Evolutionary conservation across 1,139 yeast species (phyloP).

Genomic region (Arxiozyma telluris): DNA sequence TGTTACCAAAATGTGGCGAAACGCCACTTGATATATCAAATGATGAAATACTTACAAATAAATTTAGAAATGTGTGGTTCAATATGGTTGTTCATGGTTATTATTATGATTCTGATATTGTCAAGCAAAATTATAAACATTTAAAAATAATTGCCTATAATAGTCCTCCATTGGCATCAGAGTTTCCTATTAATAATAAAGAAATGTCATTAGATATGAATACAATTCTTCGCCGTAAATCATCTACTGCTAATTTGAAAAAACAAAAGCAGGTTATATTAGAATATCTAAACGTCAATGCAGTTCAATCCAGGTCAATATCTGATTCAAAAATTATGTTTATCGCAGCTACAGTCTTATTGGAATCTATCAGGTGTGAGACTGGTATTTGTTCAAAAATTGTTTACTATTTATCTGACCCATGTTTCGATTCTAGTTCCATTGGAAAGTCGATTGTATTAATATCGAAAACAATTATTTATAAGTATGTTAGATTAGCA

Average conservation of each 20-base stretch:
- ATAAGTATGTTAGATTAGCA: slow-evolving; percentile 42
- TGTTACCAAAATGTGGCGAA: slow-evolving; percentile 52
- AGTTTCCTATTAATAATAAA: slow-evolving; percentile 71
- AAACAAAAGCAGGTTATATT: slow-evolving; percentile 55
- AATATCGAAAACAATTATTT: slow-evolving; percentile 52
- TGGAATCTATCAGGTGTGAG: slow-evolving; percentile 70
- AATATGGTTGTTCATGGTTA: slow-evolving; percentile 90
- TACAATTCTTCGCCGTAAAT: slow-evolving; percentile 82
- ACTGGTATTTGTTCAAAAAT: slow-evolving; percentile 75
- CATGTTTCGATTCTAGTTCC: slow-evolving; percentile 53
- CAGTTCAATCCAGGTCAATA: slow-evolving; percentile 34
- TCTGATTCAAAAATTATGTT: slow-evolving; percentile 83
- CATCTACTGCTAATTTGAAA: slow-evolving; percentile 73
- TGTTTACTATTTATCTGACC: slow-evolving; percentile 75
- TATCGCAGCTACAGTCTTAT: slow-evolving; percentile 68
- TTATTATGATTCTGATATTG: slow-evolving; percentile 49
- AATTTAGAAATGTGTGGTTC: slow-evolving; percentile 89
- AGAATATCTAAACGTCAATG: slow-evolving; percentile 28
- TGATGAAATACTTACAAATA: slow-evolving; percentile 29
- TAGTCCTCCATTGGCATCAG: slow-evolving; percentile 90
- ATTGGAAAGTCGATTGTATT: slow-evolving; percentile 63
- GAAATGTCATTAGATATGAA: slow-evolving; percentile 90
- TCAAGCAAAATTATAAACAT: slow-evolving; percentile 38
- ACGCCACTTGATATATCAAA: slow-evolving; percentile 34
- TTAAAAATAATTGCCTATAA: slow-evolving; percentile 71